Conservation (phyloP, 345 rosid species). For the Salix exigua region DNA sequence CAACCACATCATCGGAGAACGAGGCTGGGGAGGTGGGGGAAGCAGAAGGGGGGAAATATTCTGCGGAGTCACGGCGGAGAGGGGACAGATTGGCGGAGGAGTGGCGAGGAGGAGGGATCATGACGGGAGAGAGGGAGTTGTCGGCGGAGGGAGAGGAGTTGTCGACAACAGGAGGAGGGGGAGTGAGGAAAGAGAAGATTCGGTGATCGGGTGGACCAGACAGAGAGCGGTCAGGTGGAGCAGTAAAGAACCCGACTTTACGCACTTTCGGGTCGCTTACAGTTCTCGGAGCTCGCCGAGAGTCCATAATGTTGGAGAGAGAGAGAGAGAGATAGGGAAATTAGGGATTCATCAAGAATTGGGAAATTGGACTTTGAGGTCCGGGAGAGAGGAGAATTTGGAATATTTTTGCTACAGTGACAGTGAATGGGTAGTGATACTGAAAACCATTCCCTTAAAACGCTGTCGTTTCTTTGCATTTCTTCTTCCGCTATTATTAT, state of each 20-base stretch:
- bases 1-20: constrained; percentile 34
- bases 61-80: constrained; percentile 19
- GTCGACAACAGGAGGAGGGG: constrained; percentile 33
- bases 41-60: constrained; percentile 15
- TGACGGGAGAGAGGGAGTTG: constrained; percentile 74
- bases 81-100: constrained; percentile 40
- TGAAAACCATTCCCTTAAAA: not conserved
- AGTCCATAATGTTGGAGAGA: constrained; percentile 43
- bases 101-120: constrained; percentile 89
- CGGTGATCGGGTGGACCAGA: constrained; percentile 36
- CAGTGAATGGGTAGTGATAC: not conserved
- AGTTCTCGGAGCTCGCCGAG: constrained; percentile 69
- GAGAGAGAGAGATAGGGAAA: not conserved
- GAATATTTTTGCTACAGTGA: not conserved
- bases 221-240: constrained; percentile 38
- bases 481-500: not conserved
- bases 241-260: constrained; percentile 79
- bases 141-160: constrained; percentile 46
- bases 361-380: not conserved
- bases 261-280: constrained; percentile 84
- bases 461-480: not conserved
- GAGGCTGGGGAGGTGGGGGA: constrained; percentile 34
- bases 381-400: not conserved
- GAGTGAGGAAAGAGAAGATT: constrained; percentile 27
- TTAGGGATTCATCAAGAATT: not conserved